Percentiles rank a stretch among this genome's conserved stretches.
phyloP scores from a whole-genome alignment of 208 protist species.

The Acanthamoeba triangularis region DNA sequence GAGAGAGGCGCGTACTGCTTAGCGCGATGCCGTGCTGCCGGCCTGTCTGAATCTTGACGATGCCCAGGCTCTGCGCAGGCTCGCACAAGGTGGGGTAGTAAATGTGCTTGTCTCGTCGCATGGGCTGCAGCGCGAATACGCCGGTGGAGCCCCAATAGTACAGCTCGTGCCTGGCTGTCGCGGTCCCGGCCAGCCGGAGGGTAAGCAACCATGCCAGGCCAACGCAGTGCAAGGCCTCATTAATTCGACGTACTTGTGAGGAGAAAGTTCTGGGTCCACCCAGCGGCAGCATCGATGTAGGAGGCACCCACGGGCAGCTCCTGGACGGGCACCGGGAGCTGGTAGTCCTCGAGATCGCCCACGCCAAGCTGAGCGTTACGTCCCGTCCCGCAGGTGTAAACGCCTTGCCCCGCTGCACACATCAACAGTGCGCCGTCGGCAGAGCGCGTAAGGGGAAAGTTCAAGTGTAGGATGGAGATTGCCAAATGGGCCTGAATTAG shows the following conservation, averaged over 20 bases:
- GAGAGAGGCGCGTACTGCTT: neutral
- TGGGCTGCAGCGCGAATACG: neutral
- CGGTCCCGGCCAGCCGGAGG: too few species aligned
- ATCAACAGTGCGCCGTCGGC: neutral
- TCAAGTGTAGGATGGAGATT: neutral
- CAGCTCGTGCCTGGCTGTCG: neutral
- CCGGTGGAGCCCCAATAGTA: neutral
- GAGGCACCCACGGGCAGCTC: neutral
- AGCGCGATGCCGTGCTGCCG: constrained; percentile 30
- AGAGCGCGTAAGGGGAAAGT: neutral
- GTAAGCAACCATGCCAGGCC: neutral
- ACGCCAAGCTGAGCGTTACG: neutral
- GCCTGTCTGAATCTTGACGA: neutral
- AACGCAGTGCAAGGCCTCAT: neutral
- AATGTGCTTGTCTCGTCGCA: constrained; percentile 29
- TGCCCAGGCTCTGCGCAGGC: neutral
- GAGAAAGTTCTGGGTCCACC: constrained; percentile 1
- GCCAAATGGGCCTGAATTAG: too few species aligned
- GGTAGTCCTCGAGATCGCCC: neutral
- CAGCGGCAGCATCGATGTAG: neutral
- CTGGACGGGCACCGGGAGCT: neutral
- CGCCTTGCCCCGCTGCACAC: neutral
- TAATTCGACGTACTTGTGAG: neutral
- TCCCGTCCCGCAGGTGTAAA: neutral
- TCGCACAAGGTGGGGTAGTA: constrained; percentile 11